Base-by-base conservation (phyloP, 352 stramenopile genomes). In the Pythium phragmitis region DNA sequence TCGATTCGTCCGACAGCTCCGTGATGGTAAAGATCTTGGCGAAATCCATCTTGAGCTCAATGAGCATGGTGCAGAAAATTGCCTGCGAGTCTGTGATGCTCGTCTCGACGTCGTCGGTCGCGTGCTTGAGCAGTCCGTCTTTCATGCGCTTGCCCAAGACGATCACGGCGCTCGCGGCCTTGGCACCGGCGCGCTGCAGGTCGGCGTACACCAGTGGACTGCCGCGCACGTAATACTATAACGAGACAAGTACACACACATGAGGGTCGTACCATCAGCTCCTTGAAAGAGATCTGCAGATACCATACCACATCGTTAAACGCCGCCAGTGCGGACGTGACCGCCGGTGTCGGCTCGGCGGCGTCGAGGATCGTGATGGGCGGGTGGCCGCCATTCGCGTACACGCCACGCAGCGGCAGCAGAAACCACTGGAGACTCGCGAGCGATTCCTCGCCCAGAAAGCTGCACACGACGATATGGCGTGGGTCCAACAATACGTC, bases 1-100 rank as follows among this genome's bases (percentile, higher is more conserved):
- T 95, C 30, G 79, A 80, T 62, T 92, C 82, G 51, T 95, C 82
- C 1, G 82, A 72, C 23, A 95, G 80, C 52, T 95, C 87, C 0
- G 87, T 95, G 67, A 95, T 84, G 6, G 87, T 93, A 49, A 95
- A 95, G 42, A 93, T 88, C 59, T 79, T 83, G 9, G 79, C 74
- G 21, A 92, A 90, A 62, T 95, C 80, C 84, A 95, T 92, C 63
- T 95, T 93, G 36, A 95, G 69, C 60, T 93, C 84, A 36, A 95
- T 84, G 14, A 95, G 68, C 85, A 95, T 92, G 17, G 87, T 93
- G 26, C 76, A 78, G 53, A 95, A 93, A 68, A 95, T 92, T 12
- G 85, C 87, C 62, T 95, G 84, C 0, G 84, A 77, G 60, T 95
- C 87, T 30, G 80, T 76, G 3, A 95, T 89, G 33, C 80, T 91